phyloP scores from a whole-genome alignment of 768 basidiomycete species.

The Baorangia bicolor region DNA sequence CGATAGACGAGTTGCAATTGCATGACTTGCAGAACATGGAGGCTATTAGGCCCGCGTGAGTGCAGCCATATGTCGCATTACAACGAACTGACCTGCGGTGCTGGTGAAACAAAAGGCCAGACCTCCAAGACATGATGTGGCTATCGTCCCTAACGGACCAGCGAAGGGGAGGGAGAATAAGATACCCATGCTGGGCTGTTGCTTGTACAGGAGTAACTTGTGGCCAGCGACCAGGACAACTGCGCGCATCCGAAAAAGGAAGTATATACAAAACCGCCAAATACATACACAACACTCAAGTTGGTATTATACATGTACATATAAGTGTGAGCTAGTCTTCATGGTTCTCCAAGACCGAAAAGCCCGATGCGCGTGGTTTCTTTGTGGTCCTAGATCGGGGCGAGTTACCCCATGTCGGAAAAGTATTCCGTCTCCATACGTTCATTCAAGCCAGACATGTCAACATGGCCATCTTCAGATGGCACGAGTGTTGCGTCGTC shows the following conservation, averaged over 20 bases:
- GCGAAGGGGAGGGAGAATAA: conserved; percentile 71
- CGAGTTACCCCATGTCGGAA: neutral
- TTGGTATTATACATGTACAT: neutral
- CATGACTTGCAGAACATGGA: conserved; percentile 98
- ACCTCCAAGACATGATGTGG: conserved; percentile 79
- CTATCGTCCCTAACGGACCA: conserved; percentile 68
- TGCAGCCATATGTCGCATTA: neutral
- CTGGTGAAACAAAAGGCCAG: conserved; percentile 86
- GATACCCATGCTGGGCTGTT: conserved; percentile 58
- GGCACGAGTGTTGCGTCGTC: conserved; percentile 19
- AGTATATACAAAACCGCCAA: neutral
- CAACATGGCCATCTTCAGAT: conserved; percentile 6
- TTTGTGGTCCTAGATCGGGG: neutral
- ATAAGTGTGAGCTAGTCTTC: neutral
- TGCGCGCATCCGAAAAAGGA: conserved; percentile 2
- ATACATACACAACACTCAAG: neutral
- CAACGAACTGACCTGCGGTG: conserved; percentile 62
- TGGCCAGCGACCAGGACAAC: neutral
- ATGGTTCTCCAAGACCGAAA: neutral
- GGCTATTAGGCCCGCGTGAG: conserved; percentile 43
- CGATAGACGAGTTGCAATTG: conserved; percentile 98
- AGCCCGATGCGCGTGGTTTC: neutral
- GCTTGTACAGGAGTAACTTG: neutral
- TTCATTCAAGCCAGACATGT: neutral
- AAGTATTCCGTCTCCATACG: neutral